Conservation (phyloP, 208 protist genomes). For the Leishmania lainsoni region DNA sequence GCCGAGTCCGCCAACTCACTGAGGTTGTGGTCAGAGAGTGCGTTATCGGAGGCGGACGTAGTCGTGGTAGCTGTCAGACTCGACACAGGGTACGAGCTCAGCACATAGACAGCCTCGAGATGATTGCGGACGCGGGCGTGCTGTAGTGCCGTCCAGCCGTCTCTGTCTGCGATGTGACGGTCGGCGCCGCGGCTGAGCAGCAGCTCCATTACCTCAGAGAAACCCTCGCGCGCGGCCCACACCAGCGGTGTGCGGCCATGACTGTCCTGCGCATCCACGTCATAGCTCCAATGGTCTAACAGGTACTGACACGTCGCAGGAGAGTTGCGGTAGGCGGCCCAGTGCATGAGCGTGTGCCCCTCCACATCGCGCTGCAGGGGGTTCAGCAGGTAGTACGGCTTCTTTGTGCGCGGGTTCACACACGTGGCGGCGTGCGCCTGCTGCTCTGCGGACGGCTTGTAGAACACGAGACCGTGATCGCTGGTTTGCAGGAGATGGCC, state of each 20-base stretch:
- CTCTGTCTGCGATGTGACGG: slow-evolving; percentile 35
- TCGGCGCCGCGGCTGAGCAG: slow-evolving; percentile 58
- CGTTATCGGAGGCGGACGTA: background rate
- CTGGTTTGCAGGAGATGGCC: slow-evolving; percentile 23
- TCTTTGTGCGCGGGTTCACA: slow-evolving; percentile 25
- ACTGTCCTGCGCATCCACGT: slow-evolving; percentile 47
- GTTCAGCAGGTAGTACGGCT: slow-evolving; percentile 53
- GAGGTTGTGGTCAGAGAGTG: background rate
- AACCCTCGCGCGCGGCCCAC: slow-evolving; percentile 84
- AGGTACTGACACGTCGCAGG: slow-evolving; percentile 67
- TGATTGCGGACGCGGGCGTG: slow-evolving; percentile 67
- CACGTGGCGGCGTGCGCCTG: slow-evolving; percentile 13
- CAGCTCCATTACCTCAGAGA: slow-evolving; percentile 63
- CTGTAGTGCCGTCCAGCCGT: slow-evolving; percentile 63
- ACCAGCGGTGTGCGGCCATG: slow-evolving; percentile 71
- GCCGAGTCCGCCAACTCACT: background rate
- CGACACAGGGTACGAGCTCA: slow-evolving; percentile 27
- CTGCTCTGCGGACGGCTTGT: slow-evolving; percentile 23
- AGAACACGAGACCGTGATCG: slow-evolving; percentile 25
- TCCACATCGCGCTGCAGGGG: slow-evolving; percentile 44
- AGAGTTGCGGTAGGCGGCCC: slow-evolving; percentile 74
- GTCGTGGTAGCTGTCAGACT: background rate
- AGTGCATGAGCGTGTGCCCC: slow-evolving; percentile 79
- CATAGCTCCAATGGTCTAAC: slow-evolving; percentile 61
- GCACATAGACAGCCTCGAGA: slow-evolving; percentile 53